Evolutionary conservation across 2,329 filamentous ascomycete genomes (phyloP).

Genomic region (Nemania sp.): DNA sequence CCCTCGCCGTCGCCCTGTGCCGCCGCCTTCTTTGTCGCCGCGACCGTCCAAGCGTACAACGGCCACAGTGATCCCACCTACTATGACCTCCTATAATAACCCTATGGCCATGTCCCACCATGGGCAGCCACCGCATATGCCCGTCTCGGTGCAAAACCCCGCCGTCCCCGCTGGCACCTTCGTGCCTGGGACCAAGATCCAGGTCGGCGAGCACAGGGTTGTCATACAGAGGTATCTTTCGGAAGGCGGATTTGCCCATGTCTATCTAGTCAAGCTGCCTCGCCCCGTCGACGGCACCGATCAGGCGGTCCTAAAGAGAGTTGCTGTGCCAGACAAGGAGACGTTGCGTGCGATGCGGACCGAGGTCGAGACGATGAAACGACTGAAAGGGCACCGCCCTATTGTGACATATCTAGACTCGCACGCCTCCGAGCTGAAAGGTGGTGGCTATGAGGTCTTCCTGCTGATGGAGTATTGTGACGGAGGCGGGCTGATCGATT

Average conservation of each 20-base stretch:
- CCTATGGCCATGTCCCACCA: slow-evolving; percentile 52
- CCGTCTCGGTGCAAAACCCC: slow-evolving; percentile 51
- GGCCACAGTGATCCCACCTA: slow-evolving; percentile 12
- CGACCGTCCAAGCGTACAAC: slow-evolving; percentile 10
- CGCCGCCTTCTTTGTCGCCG: slow-evolving; percentile 24
- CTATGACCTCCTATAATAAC: slow-evolving; percentile 50
- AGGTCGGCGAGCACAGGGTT: slow-evolving; percentile 91
- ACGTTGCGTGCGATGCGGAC: slow-evolving; percentile 95
- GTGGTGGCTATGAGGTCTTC: slow-evolving; percentile 97
- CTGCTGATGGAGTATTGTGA: slow-evolving; percentile 98
- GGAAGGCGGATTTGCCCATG: slow-evolving; percentile 97
- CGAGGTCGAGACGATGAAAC: slow-evolving; percentile 99
- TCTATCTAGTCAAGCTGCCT: slow-evolving; percentile 92
- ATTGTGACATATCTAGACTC: slow-evolving; percentile 99
- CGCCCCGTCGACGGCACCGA: slow-evolving; percentile 82
- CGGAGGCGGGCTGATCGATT: slow-evolving; percentile 96
- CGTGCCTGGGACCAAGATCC: slow-evolving; percentile 92
- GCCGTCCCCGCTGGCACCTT: slow-evolving; percentile 85
- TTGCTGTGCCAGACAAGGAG: slow-evolving; percentile 96
- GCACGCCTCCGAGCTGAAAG: slow-evolving; percentile 92
- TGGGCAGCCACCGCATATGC: slow-evolving; percentile 53
- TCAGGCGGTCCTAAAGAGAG: slow-evolving; percentile 88
- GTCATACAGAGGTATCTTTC: slow-evolving; percentile 97
- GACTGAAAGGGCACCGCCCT: slow-evolving; percentile 92
- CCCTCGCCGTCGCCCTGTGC: slow-evolving; percentile 35